Percentiles rank a stretch among this genome's conserved stretches.
Evolutionary conservation across 139 green algal genomes (phyloP).

Genomic region (Picochlorum sp.): DNA sequence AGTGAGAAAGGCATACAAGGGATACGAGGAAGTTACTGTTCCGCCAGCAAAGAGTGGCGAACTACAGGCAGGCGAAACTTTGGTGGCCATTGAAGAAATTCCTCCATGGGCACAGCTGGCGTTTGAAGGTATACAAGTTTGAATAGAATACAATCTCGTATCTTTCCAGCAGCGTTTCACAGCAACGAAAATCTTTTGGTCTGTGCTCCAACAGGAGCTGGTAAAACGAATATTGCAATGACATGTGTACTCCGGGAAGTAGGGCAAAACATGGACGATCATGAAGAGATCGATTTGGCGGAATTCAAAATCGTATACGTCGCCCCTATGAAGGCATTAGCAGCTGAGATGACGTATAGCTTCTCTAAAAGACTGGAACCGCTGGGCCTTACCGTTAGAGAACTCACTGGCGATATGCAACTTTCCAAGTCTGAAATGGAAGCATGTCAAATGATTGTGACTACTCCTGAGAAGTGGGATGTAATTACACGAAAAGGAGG

Average conservation of each 20-base stretch:
- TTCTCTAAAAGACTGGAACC: slow-evolving; percentile 74
- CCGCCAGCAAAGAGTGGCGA: slow-evolving; percentile 44
- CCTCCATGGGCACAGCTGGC: slow-evolving; percentile 72
- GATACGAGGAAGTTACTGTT: slow-evolving; percentile 83
- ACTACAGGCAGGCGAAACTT: slow-evolving; percentile 35
- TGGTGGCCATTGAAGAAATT: slow-evolving; percentile 67
- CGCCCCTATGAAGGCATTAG: slow-evolving; percentile 97
- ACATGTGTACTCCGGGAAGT: slow-evolving; percentile 85
- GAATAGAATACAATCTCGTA: slow-evolving; percentile 89
- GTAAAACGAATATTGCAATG: slow-evolving; percentile 99
- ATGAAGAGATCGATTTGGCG: slow-evolving; percentile 53
- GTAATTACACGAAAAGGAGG: slow-evolving; percentile 97
- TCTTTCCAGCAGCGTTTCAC: slow-evolving; percentile 70
- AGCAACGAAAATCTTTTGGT: slow-evolving; percentile 90
- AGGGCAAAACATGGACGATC: slow-evolving; percentile 50
- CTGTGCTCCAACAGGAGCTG: slow-evolving; percentile 78
- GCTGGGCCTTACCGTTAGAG: slow-evolving; percentile 71
- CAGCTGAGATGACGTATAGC: slow-evolving; percentile 74
- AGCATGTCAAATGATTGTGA: slow-evolving; percentile 98
- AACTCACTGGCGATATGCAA: slow-evolving; percentile 95
- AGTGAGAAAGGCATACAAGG: slow-evolving; percentile 55
- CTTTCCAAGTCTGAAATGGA: slow-evolving; percentile 89
- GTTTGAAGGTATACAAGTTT: slow-evolving; percentile 87
- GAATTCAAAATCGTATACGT: slow-evolving; percentile 94
- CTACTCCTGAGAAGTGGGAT: slow-evolving; percentile 99